Evolutionary conservation across 345 rosid genomes (phyloP), one percentile per base, ranked within the genome.

Genomic region (Citrus unshiu): DNA sequence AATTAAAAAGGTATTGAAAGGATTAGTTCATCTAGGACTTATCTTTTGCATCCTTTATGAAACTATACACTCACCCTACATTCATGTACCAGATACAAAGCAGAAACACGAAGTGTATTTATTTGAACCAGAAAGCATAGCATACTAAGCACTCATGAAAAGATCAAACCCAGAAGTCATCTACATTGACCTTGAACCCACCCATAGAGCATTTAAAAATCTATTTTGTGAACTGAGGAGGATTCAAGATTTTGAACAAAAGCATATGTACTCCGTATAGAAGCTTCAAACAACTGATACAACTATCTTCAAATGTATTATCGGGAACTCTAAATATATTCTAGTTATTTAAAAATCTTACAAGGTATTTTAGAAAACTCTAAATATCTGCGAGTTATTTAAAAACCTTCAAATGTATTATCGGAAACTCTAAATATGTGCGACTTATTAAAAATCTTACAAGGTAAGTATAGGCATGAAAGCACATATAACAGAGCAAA

Each of bases 401-500:
- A 27, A 21, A 14, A 37, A 79, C 83, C 94, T 90, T 86, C 93
- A 97, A 92, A 79, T 61, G 99, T 93, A 80, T 0, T 12, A 3
- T 8, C 16, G 18, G 51, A 70, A 24, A 65, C 27, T 76, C 30
- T 32, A 51, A 65, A 24, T 56, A 32, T 35, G 4, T 24, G 9
- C 1, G 4, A 43, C 37, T 7, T 43, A 40, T 57, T n/a, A 27
- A 21, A 14, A 29, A 81, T 83, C 95, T 90, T 88, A 95, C 98
- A 92, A 79, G 67, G 99, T 93, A 80, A 93, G 84, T 65, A 89
- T 39, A 1, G 99, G 99, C 96, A 95, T 91, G 80, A 92, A 78
- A 62, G 96, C 86, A 63, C 96, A 95, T 65, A 95, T 86, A 74
- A 93, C 90, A 2, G 96, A 91, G 86, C 96, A 95, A 86, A 91